These are phyloP conservation scores for Fusarium sambucinum DNA, from an alignment of 2,329 filamentous ascomycete species.

Conservation along the genomic window DNA sequence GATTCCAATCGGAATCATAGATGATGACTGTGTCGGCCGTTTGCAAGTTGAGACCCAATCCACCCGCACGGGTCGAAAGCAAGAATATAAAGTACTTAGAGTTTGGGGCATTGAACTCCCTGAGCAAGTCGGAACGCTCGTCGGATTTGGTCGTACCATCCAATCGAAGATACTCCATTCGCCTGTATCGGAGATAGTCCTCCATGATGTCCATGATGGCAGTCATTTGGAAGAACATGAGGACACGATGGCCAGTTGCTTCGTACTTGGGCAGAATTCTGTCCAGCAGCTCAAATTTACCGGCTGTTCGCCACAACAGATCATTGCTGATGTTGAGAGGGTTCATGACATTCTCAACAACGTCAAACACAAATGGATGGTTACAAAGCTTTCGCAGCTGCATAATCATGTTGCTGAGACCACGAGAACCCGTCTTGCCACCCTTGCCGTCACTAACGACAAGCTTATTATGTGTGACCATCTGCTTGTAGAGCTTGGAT, in stretches of 20 bases:
- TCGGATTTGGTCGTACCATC: constrained; percentile 98
- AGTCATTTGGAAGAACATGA: constrained; percentile 99
- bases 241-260: constrained; percentile 88
- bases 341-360: constrained; percentile 98
- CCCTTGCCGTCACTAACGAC: constrained; percentile 95
- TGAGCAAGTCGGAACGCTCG: constrained; percentile 91
- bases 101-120: constrained; percentile 86
- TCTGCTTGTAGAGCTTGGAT: constrained; percentile 94
- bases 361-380: constrained; percentile 98
- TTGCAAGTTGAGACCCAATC: constrained; percentile 95
- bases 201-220: constrained; percentile 99
- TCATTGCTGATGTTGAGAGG: constrained; percentile 90
- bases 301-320: constrained; percentile 91
- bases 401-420: constrained; percentile 99
- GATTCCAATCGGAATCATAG: constrained; percentile 99
- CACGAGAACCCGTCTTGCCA: constrained; percentile 92
- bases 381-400: constrained; percentile 98
- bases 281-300: constrained; percentile 97
- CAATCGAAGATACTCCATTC: constrained; percentile 87
- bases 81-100: constrained; percentile 98
- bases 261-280: constrained; percentile 94
- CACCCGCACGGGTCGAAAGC: constrained; percentile 97
- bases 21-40: constrained; percentile 99
- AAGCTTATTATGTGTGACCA: constrained; percentile 94
- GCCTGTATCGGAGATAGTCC: constrained; percentile 89